Evolutionary conservation across 192 early-diverging fungal genomes (phyloP), one percentile per base, ranked within the genome.

Genomic region (Obelidium mucronatum): DNA sequence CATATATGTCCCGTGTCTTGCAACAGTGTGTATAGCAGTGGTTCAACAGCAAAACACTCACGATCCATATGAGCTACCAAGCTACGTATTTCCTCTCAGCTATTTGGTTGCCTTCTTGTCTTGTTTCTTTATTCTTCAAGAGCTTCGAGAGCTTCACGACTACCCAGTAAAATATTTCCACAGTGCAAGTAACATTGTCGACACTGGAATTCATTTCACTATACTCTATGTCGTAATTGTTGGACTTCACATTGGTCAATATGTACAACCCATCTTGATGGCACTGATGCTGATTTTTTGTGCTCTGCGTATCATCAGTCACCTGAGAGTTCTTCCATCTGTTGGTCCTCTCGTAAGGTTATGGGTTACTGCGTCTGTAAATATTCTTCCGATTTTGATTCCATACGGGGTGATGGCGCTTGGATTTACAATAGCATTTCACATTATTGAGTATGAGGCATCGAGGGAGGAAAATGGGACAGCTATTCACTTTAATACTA

Each of bases 331-430:
- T 34, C 72, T 84, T n/a, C 83, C 83, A 26, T 79, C 77, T 3
- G 75, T 84, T 19, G 83, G 83, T 0, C 83, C 83, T 2, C 77
- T 84, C 36, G 78, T 84, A 4, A 74, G 83, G 17, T 78, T 81
- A 2, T 74, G 70, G 64, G 78, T 79, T 31, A 79, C 83, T 3
- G 83, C 83, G 3, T 74, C 77, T 17, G 54, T 67, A 34, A 81
- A 81, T 34, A 78, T 84, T 44, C 44, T 84, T 22, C 83, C 83
- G 33, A 81, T 84, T 65, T 74, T 84, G 55, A 77, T 84, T 59
- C 83, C 83, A 3, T 79, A 81, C 42, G 33, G 42, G 2, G 74
- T 84, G 1, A 60, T 84, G 66, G 76, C 77, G n/a, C 24, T 79
- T 26, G 74, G 79, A 35, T 84, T 80, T 67, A 77, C 83, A 8